Base-by-base conservation (phyloP, 257 asterid species). In the Coffea canephora region DNA sequence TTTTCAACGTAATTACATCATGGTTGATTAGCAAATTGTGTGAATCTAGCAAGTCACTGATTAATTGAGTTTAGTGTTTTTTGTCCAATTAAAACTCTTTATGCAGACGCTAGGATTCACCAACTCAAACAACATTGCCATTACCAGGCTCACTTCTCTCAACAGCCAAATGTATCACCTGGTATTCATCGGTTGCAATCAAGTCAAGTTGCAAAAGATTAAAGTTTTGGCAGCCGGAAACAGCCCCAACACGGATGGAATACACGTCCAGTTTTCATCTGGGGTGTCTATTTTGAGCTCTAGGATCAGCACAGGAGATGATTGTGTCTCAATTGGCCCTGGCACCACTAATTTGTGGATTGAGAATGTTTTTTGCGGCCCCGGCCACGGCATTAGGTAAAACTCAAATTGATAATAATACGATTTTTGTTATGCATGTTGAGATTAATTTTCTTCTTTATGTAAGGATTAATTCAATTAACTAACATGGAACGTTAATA, bases 361-460 rank as follows among this genome's bases (percentile, higher is more conserved):
- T 8, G 80, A 85, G 50, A 64, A 79, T 69, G 74, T 85, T 3
- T 52, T 72, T 0, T 85, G 88, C 27, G 86, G 88, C 19, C 88
- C 85, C 1, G 88, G 88, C 36, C 88, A 85, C 45, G 88, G 88
- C 39, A 82, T 85, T 1, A 85, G 88, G 88, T 85, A 79, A 31
- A 31, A 46, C n/a, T 7, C 6, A 36, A 62, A 57, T 45, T 49
- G 11, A n/a, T 34, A 34, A 34, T 55, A 27, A 2, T 3, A 2
- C 5, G 34, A 25, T 19, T 18, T 13, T 14, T 73, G 34, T 39
- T 54, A 25, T 39, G 43, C 3, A 39, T 39, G 43, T 39, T 3
- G 43, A 39, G 43, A 39, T 39, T 39, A 39, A 39, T 39, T 39
- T 39, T 39, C 43, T 39, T 39, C 43, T 39, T 23, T 45, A 14